Base-by-base conservation (phyloP, 2,329 filamentous ascomycete species). In the Fusarium nurragi region DNA sequence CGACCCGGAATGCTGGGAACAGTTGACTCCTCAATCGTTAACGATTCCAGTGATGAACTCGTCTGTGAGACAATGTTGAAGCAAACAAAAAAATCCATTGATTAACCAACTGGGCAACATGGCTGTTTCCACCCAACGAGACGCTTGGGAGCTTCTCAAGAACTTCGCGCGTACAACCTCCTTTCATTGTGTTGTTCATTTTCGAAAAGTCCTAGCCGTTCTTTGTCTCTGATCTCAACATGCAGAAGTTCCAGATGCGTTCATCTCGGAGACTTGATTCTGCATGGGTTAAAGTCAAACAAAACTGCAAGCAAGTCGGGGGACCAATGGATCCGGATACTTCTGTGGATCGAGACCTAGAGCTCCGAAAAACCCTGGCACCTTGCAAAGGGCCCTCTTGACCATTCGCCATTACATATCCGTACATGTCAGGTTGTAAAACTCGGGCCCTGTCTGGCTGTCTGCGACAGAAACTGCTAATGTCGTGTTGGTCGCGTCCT, bases 301-400 rank as follows among this genome's bases (percentile, higher is more conserved):
- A 53, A 39, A 47, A 45, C 40, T 70, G 54, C 59, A 70, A 60
- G 60, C 59, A 64, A 65, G 60, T 65, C 53, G 60, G 69, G 67
- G 69, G 65, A 59, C 59, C 59, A 58, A 62, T 69, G 67, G 60
- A 64, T 60, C 54, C 60, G 67, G 62, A 69, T 59, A 60, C 60
- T 54, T 56, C 26, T 67, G 60, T 71, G 69, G 69, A 60, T 53
- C 50, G 37, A 45, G 32, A 26, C 52, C 54, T 62, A 52, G 43
- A 59, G 55, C 56, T 61, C 49, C 51, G 51, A 59, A 51, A 38
- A 68, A 57, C 48, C 60, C 64, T 50, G 48, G 47, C 26, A 43
- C 28, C 40, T 51, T 45, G 26, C 26, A 25, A 38, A 64, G 28
- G 41, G 53, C 47, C 46, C 39, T 39, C 39, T 37, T 38, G 37